Conservation (phyloP, 495 filamentous ascomycete genomes). For the Lepraria neglecta region DNA sequence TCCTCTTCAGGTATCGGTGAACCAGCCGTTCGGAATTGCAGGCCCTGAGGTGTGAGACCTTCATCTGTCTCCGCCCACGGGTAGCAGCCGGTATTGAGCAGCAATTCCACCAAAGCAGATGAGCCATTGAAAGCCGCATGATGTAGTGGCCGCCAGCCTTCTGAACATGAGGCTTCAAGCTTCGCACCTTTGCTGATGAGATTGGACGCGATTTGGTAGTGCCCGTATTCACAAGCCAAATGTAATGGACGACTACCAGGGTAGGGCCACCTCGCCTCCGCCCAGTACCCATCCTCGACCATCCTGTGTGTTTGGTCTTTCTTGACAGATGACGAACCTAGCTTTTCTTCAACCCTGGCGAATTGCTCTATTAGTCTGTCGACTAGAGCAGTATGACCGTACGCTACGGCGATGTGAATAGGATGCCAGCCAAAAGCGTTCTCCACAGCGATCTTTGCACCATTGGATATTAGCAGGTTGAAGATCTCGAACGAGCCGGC, state of each 20-base stretch:
- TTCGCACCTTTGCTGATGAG: slow-evolving; percentile 28
- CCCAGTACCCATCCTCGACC: slow-evolving; percentile 29
- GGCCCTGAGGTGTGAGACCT: slow-evolving; percentile 4
- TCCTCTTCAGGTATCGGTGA: slow-evolving; percentile 1
- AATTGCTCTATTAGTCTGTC: slow-evolving; percentile 24
- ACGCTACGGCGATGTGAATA: slow-evolving; percentile 29
- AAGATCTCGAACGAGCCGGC: slow-evolving; percentile 23
- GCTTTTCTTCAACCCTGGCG: slow-evolving; percentile 28
- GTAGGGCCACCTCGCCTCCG: slow-evolving; percentile 31
- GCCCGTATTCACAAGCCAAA: slow-evolving; percentile 27
- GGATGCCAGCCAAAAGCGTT: slow-evolving; percentile 31
- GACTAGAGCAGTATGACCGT: slow-evolving; percentile 27
- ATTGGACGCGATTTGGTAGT: slow-evolving; percentile 26
- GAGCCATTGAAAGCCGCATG: slow-evolving; percentile 19
- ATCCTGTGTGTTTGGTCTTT: slow-evolving; percentile 25
- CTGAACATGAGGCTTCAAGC: slow-evolving; percentile 21
- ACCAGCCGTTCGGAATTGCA: slow-evolving; percentile 9
- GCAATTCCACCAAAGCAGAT: background rate
- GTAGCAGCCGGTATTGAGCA: slow-evolving; percentile 7
- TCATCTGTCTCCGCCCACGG: slow-evolving; percentile 11
- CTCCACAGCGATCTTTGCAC: slow-evolving; percentile 22
- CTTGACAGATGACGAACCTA: slow-evolving; percentile 25
- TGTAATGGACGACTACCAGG: slow-evolving; percentile 28
- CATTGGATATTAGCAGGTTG: slow-evolving; percentile 22
- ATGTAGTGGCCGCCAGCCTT: slow-evolving; percentile 30